phyloP scores from a whole-genome alignment of 345 rosid species.

The Excoecaria agallocha region DNA sequence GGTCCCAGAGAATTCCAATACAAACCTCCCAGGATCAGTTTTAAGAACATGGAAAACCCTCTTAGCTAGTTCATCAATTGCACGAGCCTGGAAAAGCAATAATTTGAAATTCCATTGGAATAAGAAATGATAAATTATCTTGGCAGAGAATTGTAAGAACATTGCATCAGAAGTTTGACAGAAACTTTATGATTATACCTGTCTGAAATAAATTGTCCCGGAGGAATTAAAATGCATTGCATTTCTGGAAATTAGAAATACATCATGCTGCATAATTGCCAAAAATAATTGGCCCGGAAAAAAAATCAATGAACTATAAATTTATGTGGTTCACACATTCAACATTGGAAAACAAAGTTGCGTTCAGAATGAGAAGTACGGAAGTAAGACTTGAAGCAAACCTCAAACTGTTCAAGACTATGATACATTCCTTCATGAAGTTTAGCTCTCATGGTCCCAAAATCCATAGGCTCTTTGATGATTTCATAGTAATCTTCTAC shows the following conservation, averaged over 20 bases:
- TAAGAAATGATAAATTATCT: background rate
- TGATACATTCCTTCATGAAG: constrained; percentile 77
- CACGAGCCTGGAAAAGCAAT: constrained; percentile 50
- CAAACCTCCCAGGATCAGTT: constrained; percentile 47
- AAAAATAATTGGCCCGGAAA: constrained; percentile 10
- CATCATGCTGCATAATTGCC: constrained; percentile 47
- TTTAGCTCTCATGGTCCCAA: constrained; percentile 81
- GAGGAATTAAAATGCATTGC: constrained; percentile 69
- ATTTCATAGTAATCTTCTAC: constrained; percentile 58
- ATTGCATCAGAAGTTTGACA: constrained; percentile 1
- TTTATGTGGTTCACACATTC: background rate
- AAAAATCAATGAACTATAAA: background rate
- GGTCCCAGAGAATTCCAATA: constrained; percentile 39
- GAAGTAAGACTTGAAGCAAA: constrained; percentile 21
- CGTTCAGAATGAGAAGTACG: background rate
- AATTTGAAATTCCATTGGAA: constrained; percentile 13
- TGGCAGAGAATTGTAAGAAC: constrained; percentile 2
- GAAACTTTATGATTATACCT: constrained; percentile 50
- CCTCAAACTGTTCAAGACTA: constrained; percentile 64
- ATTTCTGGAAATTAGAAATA: constrained; percentile 47
- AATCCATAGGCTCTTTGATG: constrained; percentile 72
- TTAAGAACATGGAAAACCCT: constrained; percentile 50
- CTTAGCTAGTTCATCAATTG: constrained; percentile 53
- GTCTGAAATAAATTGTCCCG: constrained; percentile 50
- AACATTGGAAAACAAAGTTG: background rate